A percentile compares a stretch with the other conserved stretches of the same genome.
Evolutionary conservation across 768 basidiomycete species (phyloP).

Genomic region (Calvatia gigantea): DNA sequence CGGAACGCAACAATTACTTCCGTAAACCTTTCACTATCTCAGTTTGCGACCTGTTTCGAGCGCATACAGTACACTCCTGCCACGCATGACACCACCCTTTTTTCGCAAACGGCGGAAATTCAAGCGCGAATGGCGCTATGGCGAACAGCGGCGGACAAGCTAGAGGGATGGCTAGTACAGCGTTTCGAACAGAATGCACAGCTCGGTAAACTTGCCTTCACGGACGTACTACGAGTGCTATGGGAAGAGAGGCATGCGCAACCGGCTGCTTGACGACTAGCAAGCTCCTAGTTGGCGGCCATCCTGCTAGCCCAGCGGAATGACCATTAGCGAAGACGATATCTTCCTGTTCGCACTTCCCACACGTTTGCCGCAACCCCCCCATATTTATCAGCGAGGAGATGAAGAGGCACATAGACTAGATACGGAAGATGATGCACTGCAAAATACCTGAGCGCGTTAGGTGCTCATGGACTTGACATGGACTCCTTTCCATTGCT

Average conservation of each 20-base stretch:
- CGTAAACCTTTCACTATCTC: constrained; percentile 91
- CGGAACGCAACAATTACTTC: constrained; percentile 84
- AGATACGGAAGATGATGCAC: constrained; percentile 4
- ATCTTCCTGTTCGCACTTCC: not conserved
- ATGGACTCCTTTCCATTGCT: not conserved
- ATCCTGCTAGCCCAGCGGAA: too few species aligned
- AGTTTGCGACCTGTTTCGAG: constrained; percentile 91
- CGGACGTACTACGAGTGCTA: constrained; percentile 77
- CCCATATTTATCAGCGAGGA: constrained; percentile 10
- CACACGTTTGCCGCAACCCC: not conserved
- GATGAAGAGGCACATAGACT: not conserved
- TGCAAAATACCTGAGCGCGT: not conserved
- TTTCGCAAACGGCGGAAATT: constrained; percentile 89
- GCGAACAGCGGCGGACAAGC: constrained; percentile 75
- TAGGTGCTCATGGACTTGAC: not conserved
- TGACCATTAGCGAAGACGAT: too few species aligned
- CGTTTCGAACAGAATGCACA: constrained; percentile 93
- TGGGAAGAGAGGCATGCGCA: constrained; percentile 64
- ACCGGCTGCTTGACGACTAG: not conserved
- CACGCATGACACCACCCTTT: constrained; percentile 61
- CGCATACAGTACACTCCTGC: constrained; percentile 81
- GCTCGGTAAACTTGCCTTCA: constrained; percentile 84
- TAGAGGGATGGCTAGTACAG: constrained; percentile 85
- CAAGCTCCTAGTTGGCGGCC: not conserved
- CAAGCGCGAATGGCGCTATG: constrained; percentile 79